Evolutionary conservation across 306 rosid genomes (phyloP).

Genomic region (Rubus idaeus): DNA sequence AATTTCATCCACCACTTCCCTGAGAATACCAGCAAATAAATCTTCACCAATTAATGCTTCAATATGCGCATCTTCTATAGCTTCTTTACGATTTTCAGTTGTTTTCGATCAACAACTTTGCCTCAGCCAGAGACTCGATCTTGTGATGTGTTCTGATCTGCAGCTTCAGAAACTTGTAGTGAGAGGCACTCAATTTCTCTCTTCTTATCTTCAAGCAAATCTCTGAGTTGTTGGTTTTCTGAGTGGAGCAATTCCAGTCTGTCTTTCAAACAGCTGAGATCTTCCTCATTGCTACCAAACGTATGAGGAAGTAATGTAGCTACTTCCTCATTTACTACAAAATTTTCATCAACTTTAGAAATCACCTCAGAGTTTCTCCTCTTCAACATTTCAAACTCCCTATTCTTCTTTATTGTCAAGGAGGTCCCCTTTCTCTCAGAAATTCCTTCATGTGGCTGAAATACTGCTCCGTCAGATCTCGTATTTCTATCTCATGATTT

Average conservation of each 20-base stretch:
- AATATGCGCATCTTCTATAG: conserved; percentile 43
- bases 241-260: conserved; percentile 55
- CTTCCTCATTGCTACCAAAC: conserved; percentile 42
- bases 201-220: conserved; percentile 49
- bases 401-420: conserved; percentile 53
- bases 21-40: conserved; percentile 48
- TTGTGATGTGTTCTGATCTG: conserved; percentile 38
- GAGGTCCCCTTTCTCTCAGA: conserved; percentile 49
- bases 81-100: conserved; percentile 48
- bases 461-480: conserved; percentile 55
- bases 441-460: conserved; percentile 54
- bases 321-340: conserved; percentile 51
- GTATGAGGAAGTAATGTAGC: conserved; percentile 5
- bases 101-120: conserved; percentile 38
- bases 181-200: conserved; percentile 51
- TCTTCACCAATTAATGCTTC: conserved; percentile 56
- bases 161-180: conserved; percentile 54
- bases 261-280: conserved; percentile 52
- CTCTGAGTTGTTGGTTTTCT: conserved; percentile 62
- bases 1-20: conserved; percentile 46
- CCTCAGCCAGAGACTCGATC: conserved; percentile 46
- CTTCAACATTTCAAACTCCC: too few relatives aligned
- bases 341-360: conserved; percentile 63
- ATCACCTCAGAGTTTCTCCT: conserved; percentile 60
- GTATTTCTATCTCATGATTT: conserved; percentile 77